Base-by-base conservation (phyloP, 2,329 filamentous ascomycete genomes). In the Colletotrichum chlorophyti region DNA sequence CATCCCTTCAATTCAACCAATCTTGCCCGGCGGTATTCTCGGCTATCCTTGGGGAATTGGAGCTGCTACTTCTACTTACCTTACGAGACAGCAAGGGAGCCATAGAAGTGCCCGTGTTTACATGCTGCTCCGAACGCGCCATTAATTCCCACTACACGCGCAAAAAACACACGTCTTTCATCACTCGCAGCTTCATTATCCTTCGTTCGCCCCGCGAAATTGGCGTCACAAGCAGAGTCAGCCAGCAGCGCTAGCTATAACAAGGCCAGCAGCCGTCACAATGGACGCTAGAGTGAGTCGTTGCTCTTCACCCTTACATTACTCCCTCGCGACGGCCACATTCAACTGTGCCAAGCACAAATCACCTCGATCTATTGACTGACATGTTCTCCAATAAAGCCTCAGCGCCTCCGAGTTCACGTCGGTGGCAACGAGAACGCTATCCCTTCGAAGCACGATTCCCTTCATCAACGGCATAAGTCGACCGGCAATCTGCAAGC, bases 391-490 rank as follows among this genome's bases (percentile, higher is more conserved):
- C 17, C 49, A 41, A 54, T n/a, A 38, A 58, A 79, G 75, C 75
- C 75, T 57, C 74, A 71, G 54, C 72, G 75, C 66, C 72, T 72
- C 53, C 73, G 74, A 63, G 71, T 71, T 84, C 79, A 65, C 83
- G 86, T 69, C 7, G 54, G 60, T 70, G 79, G 78, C 49, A 89
- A 92, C 76, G 91, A 96, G 75, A 95, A 95, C 73, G 75, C 80
- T 58, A 73, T 79, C 46, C 76, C 80, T 51, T 72, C 78, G 51
- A 74, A 79, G 60, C 83, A 83, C 65, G 86, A 86, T 70, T 77
- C 83, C 50, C 77, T 93, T 61, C 91, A 96, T 66, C 88, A 92
- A 67, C 89, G 90, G 63, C 89, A 92, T 76, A 96, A 96, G 75
- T 96, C 93, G 8, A 87, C 86, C 73, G 73, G 89, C 75, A 74